These are phyloP conservation scores for Fusarium fracticaudum DNA, from an alignment of 2,329 filamentous ascomycete genomes.

Conservation along the genomic window DNA sequence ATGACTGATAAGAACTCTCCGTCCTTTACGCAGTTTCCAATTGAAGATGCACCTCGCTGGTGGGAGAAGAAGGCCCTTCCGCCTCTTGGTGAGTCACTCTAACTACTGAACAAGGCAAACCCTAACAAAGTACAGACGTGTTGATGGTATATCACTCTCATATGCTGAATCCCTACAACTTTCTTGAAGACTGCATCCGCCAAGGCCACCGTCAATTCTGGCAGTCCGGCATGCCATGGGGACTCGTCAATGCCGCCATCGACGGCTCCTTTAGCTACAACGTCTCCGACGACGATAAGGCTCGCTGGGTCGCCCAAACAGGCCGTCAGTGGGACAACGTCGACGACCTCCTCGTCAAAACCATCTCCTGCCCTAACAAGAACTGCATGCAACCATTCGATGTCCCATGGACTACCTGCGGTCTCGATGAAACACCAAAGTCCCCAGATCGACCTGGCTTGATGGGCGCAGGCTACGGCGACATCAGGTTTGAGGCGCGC, in stretches of 20 bases:
- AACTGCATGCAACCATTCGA: conserved; percentile 46
- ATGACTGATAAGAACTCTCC: neutral
- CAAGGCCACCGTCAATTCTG: conserved; percentile 51
- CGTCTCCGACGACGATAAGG: conserved; percentile 52
- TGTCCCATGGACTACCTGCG: conserved; percentile 65
- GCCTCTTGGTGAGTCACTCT: conserved; percentile 30
- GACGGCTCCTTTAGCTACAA: conserved; percentile 64
- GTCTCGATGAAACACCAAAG: conserved; percentile 29
- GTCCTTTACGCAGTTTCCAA: conserved; percentile 19
- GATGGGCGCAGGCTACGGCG: conserved; percentile 67
- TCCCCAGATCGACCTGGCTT: conserved; percentile 41
- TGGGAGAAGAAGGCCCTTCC: conserved; percentile 33
- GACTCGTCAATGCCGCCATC: conserved; percentile 63
- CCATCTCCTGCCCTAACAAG: conserved; percentile 54
- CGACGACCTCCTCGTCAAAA: conserved; percentile 56
- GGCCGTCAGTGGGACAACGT: conserved; percentile 64
- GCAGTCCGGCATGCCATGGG: conserved; percentile 70
- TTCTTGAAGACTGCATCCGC: conserved; percentile 35
- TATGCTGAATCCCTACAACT: conserved; percentile 73
- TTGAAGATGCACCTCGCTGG: neutral
- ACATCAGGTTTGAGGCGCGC: conserved; percentile 59
- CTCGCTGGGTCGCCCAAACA: conserved; percentile 57
- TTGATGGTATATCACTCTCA: conserved; percentile 79
- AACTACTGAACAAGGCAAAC: neutral
- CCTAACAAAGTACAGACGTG: conserved; percentile 58